Base-by-base conservation (phyloP, 2,329 filamentous ascomycete species). In the Pseudogymnoascus sp. region DNA sequence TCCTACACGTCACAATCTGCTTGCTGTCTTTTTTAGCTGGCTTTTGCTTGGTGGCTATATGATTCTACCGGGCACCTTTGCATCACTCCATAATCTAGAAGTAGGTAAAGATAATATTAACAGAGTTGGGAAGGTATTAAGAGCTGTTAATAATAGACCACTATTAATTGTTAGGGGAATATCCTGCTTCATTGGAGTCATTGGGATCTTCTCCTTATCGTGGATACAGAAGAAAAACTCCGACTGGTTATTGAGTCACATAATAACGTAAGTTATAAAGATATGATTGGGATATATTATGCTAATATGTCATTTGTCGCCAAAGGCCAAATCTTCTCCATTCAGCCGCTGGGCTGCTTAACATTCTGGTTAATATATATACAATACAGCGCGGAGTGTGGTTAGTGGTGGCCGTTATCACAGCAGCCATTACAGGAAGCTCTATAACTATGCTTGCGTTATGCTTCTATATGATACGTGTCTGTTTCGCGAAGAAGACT, bases 21-120 rank as follows among this genome's bases (percentile, higher is more conserved):
- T 70, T 35, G 67, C 69, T 3, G 56, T 66, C n/a, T 69, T 70
- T 61, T 71, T 70, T 47, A 71, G 67, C 23, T 63, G 64, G 61
- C 66, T 71, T 35, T 65, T 72, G 3, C 65, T 72, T 12, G 71
- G 70, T 1, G 70, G 70, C 33, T 72, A 70, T 63, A 60, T 73
- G 1, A 67, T 72, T 44, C 68, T 72, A 64, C 71, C 71, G 0
- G 69, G 69, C 2, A 71, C 70, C 11, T 73, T 70, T 66, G 70
- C 69, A 63, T 67, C 60, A 14, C 53, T 61, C 60, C 63, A 60
- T 60, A 10, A 62, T 23, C 2, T 42, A 18, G 38, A 42, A 18
- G 38, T 42, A 42, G 38, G 38, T 42, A 42, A 42, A 42, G 38
- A 18, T n/a, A n/a, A n/a, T n/a, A n/a, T n/a, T 42, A 42, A 42